phyloP scores from a whole-genome alignment of 345 rosid genomes.

The Populus pruinosa region DNA sequence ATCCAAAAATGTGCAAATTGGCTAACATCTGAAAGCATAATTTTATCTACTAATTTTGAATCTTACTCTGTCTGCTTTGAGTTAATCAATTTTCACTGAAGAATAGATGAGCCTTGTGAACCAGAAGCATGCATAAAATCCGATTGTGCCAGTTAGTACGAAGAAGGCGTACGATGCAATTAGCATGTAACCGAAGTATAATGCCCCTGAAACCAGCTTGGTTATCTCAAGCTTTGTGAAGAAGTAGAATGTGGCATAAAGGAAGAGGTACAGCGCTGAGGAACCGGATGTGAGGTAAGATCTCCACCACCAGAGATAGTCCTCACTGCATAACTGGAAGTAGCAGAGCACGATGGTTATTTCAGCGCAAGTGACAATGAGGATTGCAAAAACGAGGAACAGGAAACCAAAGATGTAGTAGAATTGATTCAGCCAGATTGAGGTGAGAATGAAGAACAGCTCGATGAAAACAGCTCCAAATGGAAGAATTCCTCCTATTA shows the following conservation, averaged over 20 bases:
- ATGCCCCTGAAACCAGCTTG: slow-evolving; percentile 55
- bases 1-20: slow-evolving; percentile 30
- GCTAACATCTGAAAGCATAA: slow-evolving; percentile 39
- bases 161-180: slow-evolving; percentile 68
- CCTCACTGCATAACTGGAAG: slow-evolving; percentile 82
- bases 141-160: slow-evolving; percentile 68
- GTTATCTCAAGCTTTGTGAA: slow-evolving; percentile 83
- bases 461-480: slow-evolving; percentile 83
- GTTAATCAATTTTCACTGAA: slow-evolving; percentile 71
- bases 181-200: slow-evolving; percentile 79
- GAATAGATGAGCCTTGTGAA: slow-evolving; percentile 82
- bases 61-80: slow-evolving; percentile 16
- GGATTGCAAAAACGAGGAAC: slow-evolving; percentile 67
- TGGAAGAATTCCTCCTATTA: slow-evolving; percentile 75
- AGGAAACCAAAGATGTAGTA: slow-evolving; percentile 88
- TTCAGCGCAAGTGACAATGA: slow-evolving; percentile 66
- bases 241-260: slow-evolving; percentile 74
- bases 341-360: slow-evolving; percentile 76
- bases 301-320: slow-evolving; percentile 91
- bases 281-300: slow-evolving; percentile 85
- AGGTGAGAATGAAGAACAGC: slow-evolving; percentile 82
- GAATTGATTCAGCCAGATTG: slow-evolving; percentile 87
- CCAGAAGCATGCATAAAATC: slow-evolving; percentile 77
- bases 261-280: slow-evolving; percentile 67
- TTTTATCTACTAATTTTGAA: slow-evolving; percentile 21